Conservation (phyloP, 2,329 filamentous ascomycete species). For the Amauroascus niger region DNA sequence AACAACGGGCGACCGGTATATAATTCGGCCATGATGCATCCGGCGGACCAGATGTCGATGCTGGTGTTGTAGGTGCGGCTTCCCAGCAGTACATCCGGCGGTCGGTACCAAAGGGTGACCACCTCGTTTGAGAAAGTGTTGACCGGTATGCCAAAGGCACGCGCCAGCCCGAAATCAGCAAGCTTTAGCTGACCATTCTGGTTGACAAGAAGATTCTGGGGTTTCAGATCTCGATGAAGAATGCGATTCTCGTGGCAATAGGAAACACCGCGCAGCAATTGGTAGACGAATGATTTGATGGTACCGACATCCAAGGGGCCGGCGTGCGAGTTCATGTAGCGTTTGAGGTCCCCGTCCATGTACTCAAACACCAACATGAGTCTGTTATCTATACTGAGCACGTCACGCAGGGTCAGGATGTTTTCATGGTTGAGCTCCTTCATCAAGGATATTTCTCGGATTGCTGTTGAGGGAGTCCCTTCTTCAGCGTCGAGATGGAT, state of each 20-base stretch:
- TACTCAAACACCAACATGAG: slow-evolving; percentile 98
- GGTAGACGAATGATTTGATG: slow-evolving; percentile 99
- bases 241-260: slow-evolving; percentile 98
- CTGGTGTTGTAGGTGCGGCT: slow-evolving; percentile 98
- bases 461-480: slow-evolving; percentile 91
- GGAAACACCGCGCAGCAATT: slow-evolving; percentile 86
- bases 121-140: slow-evolving; percentile 98
- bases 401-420: slow-evolving; percentile 93
- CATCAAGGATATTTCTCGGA: slow-evolving; percentile 97
- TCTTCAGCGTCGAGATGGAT: slow-evolving; percentile 98
- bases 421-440: slow-evolving; percentile 99
- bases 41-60: slow-evolving; percentile 98
- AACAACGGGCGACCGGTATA: slow-evolving; percentile 93
- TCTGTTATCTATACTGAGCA: slow-evolving; percentile 99
- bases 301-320: slow-evolving; percentile 79
- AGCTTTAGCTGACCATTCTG: slow-evolving; percentile 82
- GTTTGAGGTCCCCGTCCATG: slow-evolving; percentile 97
- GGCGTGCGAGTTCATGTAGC: slow-evolving; percentile 94
- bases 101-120: slow-evolving; percentile 94
- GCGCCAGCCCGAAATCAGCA: slow-evolving; percentile 85
- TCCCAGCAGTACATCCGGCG: slow-evolving; percentile 87
- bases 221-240: slow-evolving; percentile 92
- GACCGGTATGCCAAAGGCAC: slow-evolving; percentile 92
- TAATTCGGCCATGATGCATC: slow-evolving; percentile 99
- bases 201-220: slow-evolving; percentile 93